Conservation (phyloP, 176 grass and related monocot species). For the Zizania latifolia region DNA sequence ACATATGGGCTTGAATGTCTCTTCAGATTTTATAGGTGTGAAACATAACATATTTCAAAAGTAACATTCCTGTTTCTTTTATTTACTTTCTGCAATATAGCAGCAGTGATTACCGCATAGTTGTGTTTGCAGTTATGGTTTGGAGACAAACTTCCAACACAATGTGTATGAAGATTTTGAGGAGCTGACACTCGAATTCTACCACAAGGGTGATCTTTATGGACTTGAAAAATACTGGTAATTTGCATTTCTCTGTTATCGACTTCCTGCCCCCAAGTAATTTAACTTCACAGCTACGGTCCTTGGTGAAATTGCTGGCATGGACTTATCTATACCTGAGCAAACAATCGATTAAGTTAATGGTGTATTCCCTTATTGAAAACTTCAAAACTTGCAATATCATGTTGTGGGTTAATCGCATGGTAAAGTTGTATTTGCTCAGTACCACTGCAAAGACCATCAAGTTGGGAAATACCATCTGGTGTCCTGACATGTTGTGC, state of each 20-base stretch:
- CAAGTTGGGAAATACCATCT: neutral
- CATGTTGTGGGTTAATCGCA: neutral
- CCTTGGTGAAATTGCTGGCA: slow-evolving; percentile 8
- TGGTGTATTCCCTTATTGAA: neutral
- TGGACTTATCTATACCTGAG: slow-evolving; percentile 1
- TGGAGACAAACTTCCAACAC: slow-evolving; percentile 84
- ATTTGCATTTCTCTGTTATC: slow-evolving; percentile 5
- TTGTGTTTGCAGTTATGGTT: slow-evolving; percentile 78
- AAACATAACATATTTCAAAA: neutral
- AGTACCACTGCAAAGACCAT: neutral
- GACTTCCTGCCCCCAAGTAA: neutral
- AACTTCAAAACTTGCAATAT: neutral
- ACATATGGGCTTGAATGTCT: slow-evolving; percentile 95
- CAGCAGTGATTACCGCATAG: neutral
- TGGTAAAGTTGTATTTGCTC: neutral
- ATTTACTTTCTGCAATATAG: slow-evolving; percentile 2
- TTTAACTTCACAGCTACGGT: neutral
- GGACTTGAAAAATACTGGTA: slow-evolving; percentile 99
- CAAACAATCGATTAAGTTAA: neutral
- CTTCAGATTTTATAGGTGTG: slow-evolving; percentile 98
- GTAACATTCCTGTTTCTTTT: neutral
- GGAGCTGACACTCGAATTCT: slow-evolving; percentile 68
- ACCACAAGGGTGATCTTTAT: slow-evolving; percentile 81
- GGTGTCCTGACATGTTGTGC: neutral
- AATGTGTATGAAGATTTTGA: slow-evolving; percentile 95